A percentile compares a stretch with the other conserved stretches of the same genome.
Conservation (phyloP, 495 filamentous ascomycete genomes). For the Trichoderma orchidacearum region DNA sequence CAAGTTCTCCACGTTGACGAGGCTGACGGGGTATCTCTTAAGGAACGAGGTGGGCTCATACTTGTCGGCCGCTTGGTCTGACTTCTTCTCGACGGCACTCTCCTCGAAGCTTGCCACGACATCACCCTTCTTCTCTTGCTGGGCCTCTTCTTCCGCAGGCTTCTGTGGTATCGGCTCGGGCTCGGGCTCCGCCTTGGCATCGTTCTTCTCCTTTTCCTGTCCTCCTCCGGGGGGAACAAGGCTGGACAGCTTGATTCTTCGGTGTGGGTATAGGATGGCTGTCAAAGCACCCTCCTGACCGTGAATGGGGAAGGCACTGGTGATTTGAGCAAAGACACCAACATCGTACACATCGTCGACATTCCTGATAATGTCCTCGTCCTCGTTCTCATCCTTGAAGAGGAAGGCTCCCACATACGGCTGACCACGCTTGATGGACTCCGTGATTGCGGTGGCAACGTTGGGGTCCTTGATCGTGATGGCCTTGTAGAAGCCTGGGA, state of each 20-base stretch:
- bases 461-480: slow-evolving; percentile 87
- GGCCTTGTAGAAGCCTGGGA: slow-evolving; percentile 97
- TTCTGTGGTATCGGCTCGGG: slow-evolving; percentile 42
- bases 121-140: slow-evolving; percentile 66
- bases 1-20: slow-evolving; percentile 91
- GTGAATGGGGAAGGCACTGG: slow-evolving; percentile 79
- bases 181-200: slow-evolving; percentile 24
- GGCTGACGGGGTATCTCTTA: slow-evolving; percentile 73
- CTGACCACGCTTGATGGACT: slow-evolving; percentile 96
- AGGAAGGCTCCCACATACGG: slow-evolving; percentile 95
- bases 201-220: slow-evolving; percentile 23
- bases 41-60: slow-evolving; percentile 90
- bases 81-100: slow-evolving; percentile 35
- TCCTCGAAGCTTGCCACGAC: slow-evolving; percentile 98
- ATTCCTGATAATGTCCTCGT: slow-evolving; percentile 81
- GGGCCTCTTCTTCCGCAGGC: slow-evolving; percentile 25
- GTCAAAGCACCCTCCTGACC: slow-evolving; percentile 70
- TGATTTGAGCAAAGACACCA: slow-evolving; percentile 95
- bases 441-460: slow-evolving; percentile 78
- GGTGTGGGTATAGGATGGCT: slow-evolving; percentile 88
- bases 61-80: slow-evolving; percentile 32
- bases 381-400: slow-evolving; percentile 88
- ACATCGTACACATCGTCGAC: slow-evolving; percentile 84
- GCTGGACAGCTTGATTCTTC: slow-evolving; percentile 78
- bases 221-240: slow-evolving; percentile 48